Base-by-base conservation (phyloP, 1,284 basidiomycete species). In the Cutaneotrichosporon dermatis region DNA sequence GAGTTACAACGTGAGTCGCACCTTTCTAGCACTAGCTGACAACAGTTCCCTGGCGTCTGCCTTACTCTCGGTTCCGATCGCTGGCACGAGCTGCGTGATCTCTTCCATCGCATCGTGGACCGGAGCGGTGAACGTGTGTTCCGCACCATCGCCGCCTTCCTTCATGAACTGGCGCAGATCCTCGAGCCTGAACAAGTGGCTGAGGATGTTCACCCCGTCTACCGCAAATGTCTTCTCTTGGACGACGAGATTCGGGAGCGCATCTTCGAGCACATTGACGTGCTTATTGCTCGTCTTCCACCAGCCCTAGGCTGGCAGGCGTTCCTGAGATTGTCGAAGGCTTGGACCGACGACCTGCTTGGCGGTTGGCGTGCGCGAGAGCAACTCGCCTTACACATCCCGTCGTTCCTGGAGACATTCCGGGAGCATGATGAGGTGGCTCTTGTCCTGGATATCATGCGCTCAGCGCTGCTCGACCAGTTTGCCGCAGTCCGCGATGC, bases 151-250 rank as follows among this genome's bases (percentile, higher is more conserved):
- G 89, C 92, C 1, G 90, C 94, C 1, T 91, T 90, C 52, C 74
- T 96, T 35, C 93, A 93, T 61, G 92, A 95, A 76, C 79, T 98
- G 48, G 93, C 92, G 40, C 87, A 86, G 70, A 88, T 98, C 58
- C 82, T 98, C 46, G 89, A 89, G 0, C 80, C 83, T 10, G 84
- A 87, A 43, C 81, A 88, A 57, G 82, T 92, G 0, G 80, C 81
- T 43, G 76, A 78, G 45, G 92, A 95, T 71, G 79, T 99, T 52
- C 70, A 94, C 57, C 82, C 82, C 4, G 82, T 92, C 0, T 92
- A 91, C 85, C 83, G 83, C 76, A 82, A 82, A 3, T 79, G 73
- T 79, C 81, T 76, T 74, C 82, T 84, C 15, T 84, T 84, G 5
- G 86, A 87, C 59, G 79, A 82, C 51, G 88, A 89, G 52, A 85